Evolutionary conservation across 208 protist genomes (phyloP), one percentile per base, ranked within the genome.

Genomic region (Tritrichomonas foetus): DNA sequence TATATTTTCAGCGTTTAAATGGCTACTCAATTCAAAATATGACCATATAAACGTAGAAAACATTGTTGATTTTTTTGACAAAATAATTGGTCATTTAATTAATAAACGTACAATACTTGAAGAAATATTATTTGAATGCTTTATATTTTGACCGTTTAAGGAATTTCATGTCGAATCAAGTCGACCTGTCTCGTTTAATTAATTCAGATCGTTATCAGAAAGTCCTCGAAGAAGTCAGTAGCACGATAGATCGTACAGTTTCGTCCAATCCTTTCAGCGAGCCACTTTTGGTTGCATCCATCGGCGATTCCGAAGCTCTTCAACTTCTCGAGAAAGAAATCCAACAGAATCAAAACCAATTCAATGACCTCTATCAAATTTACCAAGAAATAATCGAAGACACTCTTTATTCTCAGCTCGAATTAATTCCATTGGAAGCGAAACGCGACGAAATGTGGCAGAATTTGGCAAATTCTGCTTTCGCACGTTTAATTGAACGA

Each of bases 371-470:
- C 3, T n/a, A 69, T 33, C 64, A 69, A 30, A 69, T 69, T n/a
- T 69, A 69, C n/a, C 64, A 69, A 69, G 64, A 69, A 69, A 69
- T 69, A 69, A 69, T 69, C n/a, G 27, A 69, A 69, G 64, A 69
- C n/a, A n/a, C 27, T 3, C 64, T 69, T 30, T 69, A 69, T 69
- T n/a, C 64, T 33, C 22, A 69, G n/a, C 27, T 69, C 11, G 64
- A 69, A 69, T 5, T 69, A n/a, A 69, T 69, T n/a, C 64, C 64
- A 69, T 25, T 69, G 13, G 64, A n/a, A 30, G 3, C 13, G 27
- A 16, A 69, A 69, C 13, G 27, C 13, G 22, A n/a, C 25, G 64
- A 69, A 69, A 69, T 69, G 64, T 69, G 64, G 64, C 5, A 16
- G n/a, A n/a, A 8, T 11, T n/a, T 69, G 8, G 25, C 13, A n/a